A percentile compares a stretch with the other conserved stretches of the same genome.
Evolutionary conservation across 1,284 basidiomycete species (phyloP).

Genomic region (Puccinia sorghi): DNA sequence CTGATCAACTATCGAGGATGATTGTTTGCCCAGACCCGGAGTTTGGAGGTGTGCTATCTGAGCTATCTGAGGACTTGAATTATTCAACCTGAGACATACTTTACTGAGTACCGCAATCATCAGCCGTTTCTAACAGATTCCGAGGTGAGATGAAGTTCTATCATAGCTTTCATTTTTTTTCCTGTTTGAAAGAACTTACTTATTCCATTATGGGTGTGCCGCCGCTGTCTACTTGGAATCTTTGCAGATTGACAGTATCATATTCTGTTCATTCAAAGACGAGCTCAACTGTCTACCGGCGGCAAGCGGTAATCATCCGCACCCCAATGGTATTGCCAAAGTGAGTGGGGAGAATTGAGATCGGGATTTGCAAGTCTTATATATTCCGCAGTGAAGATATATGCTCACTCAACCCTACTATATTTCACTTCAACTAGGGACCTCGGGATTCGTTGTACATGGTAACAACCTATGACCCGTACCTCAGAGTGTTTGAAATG

Average conservation of each 20-base stretch:
- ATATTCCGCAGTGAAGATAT: background rate
- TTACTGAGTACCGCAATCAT: background rate
- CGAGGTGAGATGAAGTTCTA: constrained; percentile 4
- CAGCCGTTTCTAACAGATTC: constrained; percentile 13
- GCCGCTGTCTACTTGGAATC: background rate
- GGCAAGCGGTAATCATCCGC: constrained; percentile 15
- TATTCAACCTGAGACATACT: background rate
- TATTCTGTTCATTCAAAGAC: constrained; percentile 40
- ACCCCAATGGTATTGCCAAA: constrained; percentile 47
- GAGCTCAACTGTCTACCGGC: constrained; percentile 10
- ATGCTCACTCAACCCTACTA: background rate
- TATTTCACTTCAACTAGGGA: constrained; percentile 12
- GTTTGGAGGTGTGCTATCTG: constrained; percentile 28
- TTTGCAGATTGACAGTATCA: constrained; percentile 24
- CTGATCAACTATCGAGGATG: background rate
- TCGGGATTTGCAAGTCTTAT: background rate
- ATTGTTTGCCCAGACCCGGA: constrained; percentile 26
- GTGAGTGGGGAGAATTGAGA: background rate
- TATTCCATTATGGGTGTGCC: background rate
- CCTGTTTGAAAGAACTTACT: background rate
- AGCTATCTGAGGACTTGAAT: background rate
- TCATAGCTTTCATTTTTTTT: background rate
- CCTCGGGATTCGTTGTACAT: constrained; percentile 33
- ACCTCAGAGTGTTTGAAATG: constrained; percentile 34
- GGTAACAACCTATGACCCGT: constrained; percentile 28